Evolutionary conservation across 192 early-diverging fungal genomes (phyloP).

Genomic region (Coemansia sp.): DNA sequence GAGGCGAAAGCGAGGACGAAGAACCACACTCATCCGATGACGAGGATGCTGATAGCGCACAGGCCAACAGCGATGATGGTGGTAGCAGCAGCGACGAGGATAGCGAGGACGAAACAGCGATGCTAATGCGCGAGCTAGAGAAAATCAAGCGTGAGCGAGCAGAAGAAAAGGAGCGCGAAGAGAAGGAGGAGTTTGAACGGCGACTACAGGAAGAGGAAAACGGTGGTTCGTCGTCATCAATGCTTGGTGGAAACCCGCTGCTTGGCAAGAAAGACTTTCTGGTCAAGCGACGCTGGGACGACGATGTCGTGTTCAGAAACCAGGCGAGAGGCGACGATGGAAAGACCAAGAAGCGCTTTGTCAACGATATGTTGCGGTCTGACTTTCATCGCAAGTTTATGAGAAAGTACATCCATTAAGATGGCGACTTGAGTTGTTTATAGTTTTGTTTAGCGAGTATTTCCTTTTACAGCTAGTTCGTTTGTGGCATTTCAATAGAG

Average conservation of each 20-base stretch:
- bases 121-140: slow-evolving; percentile 77
- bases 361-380: slow-evolving; percentile 94
- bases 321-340: slow-evolving; percentile 87
- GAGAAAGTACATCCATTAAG: slow-evolving; percentile 79
- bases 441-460: not conserved
- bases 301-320: slow-evolving; percentile 98
- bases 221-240: slow-evolving; percentile 50
- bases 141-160: slow-evolving; percentile 93
- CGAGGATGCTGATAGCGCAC: slow-evolving; percentile 7
- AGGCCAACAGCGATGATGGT: slow-evolving; percentile 4
- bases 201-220: slow-evolving; percentile 57
- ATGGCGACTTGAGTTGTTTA: not conserved
- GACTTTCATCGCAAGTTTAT: slow-evolving; percentile 98
- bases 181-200: slow-evolving; percentile 50
- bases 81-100: slow-evolving; percentile 54
- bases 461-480: not conserved
- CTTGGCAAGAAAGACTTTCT: slow-evolving; percentile 70
- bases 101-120: slow-evolving; percentile 88
- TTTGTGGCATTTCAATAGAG: no score
- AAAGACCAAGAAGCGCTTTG: slow-evolving; percentile 89
- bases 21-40: slow-evolving; percentile 17
- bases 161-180: slow-evolving; percentile 83
- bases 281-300: slow-evolving; percentile 94
- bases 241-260: slow-evolving; percentile 80
- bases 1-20: slow-evolving; percentile 29